phyloP scores from a whole-genome alignment of 495 filamentous ascomycete species.

The Penicillium atrosanguineum region DNA sequence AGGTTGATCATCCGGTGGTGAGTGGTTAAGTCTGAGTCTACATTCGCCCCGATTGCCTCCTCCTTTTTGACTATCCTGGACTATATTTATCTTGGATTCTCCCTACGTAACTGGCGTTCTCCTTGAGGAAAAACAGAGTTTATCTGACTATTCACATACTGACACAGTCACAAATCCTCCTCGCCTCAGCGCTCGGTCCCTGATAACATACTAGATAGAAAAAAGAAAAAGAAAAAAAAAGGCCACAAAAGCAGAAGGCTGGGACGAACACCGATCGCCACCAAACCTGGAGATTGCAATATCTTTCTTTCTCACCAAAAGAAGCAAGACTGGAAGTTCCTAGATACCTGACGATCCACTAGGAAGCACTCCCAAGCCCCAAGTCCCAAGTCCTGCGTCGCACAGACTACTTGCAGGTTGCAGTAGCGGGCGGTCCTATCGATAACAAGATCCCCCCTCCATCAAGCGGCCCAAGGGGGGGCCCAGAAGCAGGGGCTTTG shows the following conservation, averaged over 20 bases:
- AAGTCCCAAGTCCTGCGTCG: neutral
- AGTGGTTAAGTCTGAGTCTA: neutral
- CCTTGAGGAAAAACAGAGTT: neutral
- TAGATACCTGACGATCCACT: neutral
- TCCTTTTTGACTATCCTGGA: neutral
- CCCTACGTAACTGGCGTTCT: neutral
- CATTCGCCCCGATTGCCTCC: constrained; percentile 2
- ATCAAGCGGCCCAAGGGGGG: constrained; percentile 8
- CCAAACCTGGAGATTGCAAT: neutral
- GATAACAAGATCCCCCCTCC: constrained; percentile 23
- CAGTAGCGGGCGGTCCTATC: constrained; percentile 18
- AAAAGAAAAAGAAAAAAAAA: neutral
- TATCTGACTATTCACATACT: neutral
- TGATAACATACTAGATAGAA: neutral
- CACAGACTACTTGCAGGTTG: constrained; percentile 16
- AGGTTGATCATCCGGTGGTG: constrained; percentile 10
- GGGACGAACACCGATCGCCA: constrained; percentile 12
- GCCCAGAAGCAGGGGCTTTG: constrained; percentile 10
- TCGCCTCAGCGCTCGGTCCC: constrained; percentile 1
- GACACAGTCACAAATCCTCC: neutral
- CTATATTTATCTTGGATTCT: neutral
- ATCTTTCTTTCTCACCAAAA: neutral
- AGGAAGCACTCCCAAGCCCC: neutral
- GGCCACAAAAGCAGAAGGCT: constrained; percentile 13
- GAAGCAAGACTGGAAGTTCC: too few relatives aligned